Conservation (phyloP, 495 filamentous ascomycete species). For the Penicillium malachiteum region DNA sequence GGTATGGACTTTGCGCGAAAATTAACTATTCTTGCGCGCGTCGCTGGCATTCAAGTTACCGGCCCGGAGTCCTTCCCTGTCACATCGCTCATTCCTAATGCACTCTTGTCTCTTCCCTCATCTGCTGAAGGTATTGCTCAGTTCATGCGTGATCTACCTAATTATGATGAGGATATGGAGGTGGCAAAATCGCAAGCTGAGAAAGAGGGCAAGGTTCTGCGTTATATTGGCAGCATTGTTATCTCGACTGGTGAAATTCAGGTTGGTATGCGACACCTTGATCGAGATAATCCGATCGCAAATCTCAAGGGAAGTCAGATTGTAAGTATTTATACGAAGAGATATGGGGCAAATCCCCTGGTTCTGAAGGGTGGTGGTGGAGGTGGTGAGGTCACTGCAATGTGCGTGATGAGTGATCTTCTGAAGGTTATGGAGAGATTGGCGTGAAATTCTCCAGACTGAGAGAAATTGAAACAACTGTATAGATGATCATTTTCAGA, state of each 20-base stretch:
- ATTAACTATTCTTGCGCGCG: slow-evolving; percentile 83
- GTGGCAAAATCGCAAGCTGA: slow-evolving; percentile 68
- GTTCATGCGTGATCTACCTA: slow-evolving; percentile 69
- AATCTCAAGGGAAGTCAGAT: slow-evolving; percentile 91
- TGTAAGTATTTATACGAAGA: slow-evolving; percentile 90
- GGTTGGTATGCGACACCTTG: slow-evolving; percentile 82
- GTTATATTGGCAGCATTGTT: slow-evolving; percentile 87
- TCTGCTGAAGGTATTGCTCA: slow-evolving; percentile 56
- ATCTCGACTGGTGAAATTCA: slow-evolving; percentile 67
- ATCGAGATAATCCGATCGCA: slow-evolving; percentile 78
- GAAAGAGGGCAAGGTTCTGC: slow-evolving; percentile 76
- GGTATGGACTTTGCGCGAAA: slow-evolving; percentile 92
- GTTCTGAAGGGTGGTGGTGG: slow-evolving; percentile 92
- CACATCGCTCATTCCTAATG: slow-evolving; percentile 78
- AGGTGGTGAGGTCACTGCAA: slow-evolving; percentile 89
- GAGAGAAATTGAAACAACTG: too few species aligned
- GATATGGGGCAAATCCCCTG: slow-evolving; percentile 79
- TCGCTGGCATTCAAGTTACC: slow-evolving; percentile 73
- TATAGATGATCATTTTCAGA: too few species aligned
- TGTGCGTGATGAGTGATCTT: slow-evolving; percentile 86
- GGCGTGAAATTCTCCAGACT: too few species aligned
- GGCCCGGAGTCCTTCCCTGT: slow-evolving; percentile 80
- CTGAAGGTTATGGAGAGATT: slow-evolving; percentile 36
- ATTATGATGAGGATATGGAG: slow-evolving; percentile 79
- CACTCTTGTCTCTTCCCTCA: slow-evolving; percentile 65